Evolutionary conservation across 2,329 filamentous ascomycete genomes (phyloP).

Genomic region (Waltergamsia citrina): DNA sequence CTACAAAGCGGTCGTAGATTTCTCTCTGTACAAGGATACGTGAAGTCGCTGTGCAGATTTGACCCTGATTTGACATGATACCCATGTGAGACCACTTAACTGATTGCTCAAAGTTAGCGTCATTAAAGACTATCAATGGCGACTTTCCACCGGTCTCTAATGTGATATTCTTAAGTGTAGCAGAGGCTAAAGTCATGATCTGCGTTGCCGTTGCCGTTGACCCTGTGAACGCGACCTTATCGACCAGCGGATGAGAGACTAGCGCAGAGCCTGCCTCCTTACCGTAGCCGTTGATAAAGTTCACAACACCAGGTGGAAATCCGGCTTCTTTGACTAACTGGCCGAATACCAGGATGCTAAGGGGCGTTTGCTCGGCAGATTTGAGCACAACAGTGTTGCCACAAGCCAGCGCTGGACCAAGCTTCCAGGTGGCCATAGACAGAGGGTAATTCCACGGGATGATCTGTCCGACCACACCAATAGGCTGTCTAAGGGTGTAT

Average conservation of each 20-base stretch:
- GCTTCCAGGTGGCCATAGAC: slow-evolving; percentile 63
- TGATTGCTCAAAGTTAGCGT: slow-evolving; percentile 49
- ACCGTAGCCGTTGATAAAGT: slow-evolving; percentile 60
- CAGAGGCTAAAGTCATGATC: slow-evolving; percentile 57
- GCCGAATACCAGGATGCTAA: slow-evolving; percentile 50
- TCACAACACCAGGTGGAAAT: slow-evolving; percentile 64
- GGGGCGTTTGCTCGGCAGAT: slow-evolving; percentile 52
- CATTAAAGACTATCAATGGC: slow-evolving; percentile 46
- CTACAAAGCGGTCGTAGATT: slow-evolving; percentile 48
- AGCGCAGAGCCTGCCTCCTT: slow-evolving; percentile 55
- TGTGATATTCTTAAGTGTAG: slow-evolving; percentile 48
- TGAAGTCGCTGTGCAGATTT: slow-evolving; percentile 46
- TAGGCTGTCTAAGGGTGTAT: slow-evolving; percentile 58
- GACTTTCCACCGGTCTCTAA: slow-evolving; percentile 52
- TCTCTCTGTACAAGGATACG: slow-evolving; percentile 45
- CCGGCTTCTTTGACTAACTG: slow-evolving; percentile 58
- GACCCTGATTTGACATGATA: slow-evolving; percentile 42
- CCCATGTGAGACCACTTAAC: slow-evolving; percentile 36
- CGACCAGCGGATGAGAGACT: slow-evolving; percentile 51
- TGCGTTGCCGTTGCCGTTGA: slow-evolving; percentile 55
- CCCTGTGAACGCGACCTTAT: slow-evolving; percentile 67
- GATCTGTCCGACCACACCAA: slow-evolving; percentile 59
- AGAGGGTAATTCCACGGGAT: slow-evolving; percentile 69
- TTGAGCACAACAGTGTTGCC: slow-evolving; percentile 53
- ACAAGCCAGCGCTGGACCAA: slow-evolving; percentile 54